Evolutionary conservation across 2,329 filamentous ascomycete genomes (phyloP).

Genomic region (Lecanicillium sp.): DNA sequence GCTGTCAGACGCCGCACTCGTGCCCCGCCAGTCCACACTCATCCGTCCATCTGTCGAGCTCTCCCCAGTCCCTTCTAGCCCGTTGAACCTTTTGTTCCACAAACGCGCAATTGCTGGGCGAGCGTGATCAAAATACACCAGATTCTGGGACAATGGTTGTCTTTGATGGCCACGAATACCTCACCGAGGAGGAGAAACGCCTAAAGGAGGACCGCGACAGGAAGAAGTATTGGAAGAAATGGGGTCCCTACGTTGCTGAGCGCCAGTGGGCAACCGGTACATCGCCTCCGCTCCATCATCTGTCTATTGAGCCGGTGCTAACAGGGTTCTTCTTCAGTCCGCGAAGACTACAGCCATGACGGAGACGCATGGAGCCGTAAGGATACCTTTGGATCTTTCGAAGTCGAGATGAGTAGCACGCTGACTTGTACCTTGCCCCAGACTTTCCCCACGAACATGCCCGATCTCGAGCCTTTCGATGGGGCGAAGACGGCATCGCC

Average conservation of each 20-base stretch:
- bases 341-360: slow-evolving; percentile 84
- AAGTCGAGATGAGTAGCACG: too few relatives aligned
- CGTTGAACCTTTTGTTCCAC: not conserved
- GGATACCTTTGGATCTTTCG: slow-evolving; percentile 36
- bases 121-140: not conserved
- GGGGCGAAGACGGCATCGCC: slow-evolving; percentile 95
- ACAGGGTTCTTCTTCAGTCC: slow-evolving; percentile 39
- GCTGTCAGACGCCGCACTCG: too few relatives aligned
- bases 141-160: slow-evolving; percentile 61
- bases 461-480: slow-evolving; percentile 79
- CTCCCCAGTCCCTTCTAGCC: too few relatives aligned
- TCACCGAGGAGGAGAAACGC: slow-evolving; percentile 84
- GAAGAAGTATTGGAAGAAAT: slow-evolving; percentile 95
- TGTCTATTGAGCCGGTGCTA: slow-evolving; percentile 9
- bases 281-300: slow-evolving; percentile 5
- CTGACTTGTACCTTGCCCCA: slow-evolving; percentile 30
- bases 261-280: slow-evolving; percentile 89
- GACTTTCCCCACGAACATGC: slow-evolving; percentile 94
- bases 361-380: slow-evolving; percentile 94
- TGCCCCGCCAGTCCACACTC: too few relatives aligned
- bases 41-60: too few relatives aligned
- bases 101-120: not conserved
- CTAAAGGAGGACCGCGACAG: slow-evolving; percentile 78
- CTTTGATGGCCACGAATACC: slow-evolving; percentile 78
- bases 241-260: slow-evolving; percentile 90